Base-by-base conservation (phyloP, 106 monocot genomes). In the Acanthochlamys bracteata region DNA sequence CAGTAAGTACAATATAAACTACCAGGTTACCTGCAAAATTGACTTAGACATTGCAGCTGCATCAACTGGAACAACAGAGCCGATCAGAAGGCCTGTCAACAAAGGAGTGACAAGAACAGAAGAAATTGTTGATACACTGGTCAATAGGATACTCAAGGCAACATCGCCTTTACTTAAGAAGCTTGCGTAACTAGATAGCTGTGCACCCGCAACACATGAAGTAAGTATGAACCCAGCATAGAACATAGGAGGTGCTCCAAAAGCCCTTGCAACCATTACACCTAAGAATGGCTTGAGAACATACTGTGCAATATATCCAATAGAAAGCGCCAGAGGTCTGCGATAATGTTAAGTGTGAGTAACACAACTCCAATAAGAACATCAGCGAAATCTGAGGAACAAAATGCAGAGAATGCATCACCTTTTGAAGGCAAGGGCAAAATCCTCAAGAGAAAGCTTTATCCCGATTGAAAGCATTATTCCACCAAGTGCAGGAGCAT, bases 401-500 rank as follows among this genome's bases (percentile, higher is more conserved):
- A 69, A 42, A 45, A 24, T 51, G 42, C 55, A 46, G 68, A 66
- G 42, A 20, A 46, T 58, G 40, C 67, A 13, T 33, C 42, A 92
- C 98, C 92, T 98, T 45, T 82, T 69, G 76, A 89, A 83, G 43
- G 85, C 98, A 68, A 98, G 83, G 17, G 92, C 74, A 66, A 98
- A 98, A 79, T 98, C 98, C 66, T 98, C 85, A 61, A 98, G 13
- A 10, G 93, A 96, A 11, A 96, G 70, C 39, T 51, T 83, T 71
- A 98, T 88, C 65, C 98, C 98, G 71, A 98, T 98, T 13, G 98
- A 98, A 14, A 98, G 77, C 98, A 98, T 98, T 53, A 98, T 98
- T 42, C 98, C 98, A 62, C 98, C 98, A 24, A 98, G 88, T 1
- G 98, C 92, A 47, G 98, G 98, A 65, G 98, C 88, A 71, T 98